Evolutionary conservation across 345 rosid species (phyloP), one percentile per base, ranked within the genome.

Genomic region (Murraya koenigii): DNA sequence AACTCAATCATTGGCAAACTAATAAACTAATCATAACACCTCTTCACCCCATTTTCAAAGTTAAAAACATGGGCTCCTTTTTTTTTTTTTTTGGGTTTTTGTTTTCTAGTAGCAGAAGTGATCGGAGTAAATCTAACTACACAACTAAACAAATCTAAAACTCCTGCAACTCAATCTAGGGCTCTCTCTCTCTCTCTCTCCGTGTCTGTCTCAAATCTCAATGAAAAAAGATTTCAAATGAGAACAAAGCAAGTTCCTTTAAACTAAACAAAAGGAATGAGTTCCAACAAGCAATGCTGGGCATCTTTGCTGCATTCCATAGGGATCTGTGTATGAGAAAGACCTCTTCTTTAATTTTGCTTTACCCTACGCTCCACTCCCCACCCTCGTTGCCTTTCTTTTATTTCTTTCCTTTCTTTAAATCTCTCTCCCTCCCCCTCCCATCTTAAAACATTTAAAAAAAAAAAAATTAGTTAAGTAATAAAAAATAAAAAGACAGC

Each of bases 321-420:
- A 75, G 97, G 98, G 98, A 95, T 95, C 98, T 89, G 98, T 85
- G 95, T 82, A 68, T 87, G 94, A 89, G 95, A 91, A 93, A 90
- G 94, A 89, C 95, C 80, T 85, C 87, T 85, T 81, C 89, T 88
- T 88, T 70, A 70, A 30, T 79, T 65, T 84, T 84, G 71, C 80
- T 84, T 84, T 83, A 83, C 81, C 80, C 84, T 83, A 79, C 77
- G 56, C 82, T 77, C 78, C 80, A 44, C 39, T 63, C 17, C 67
- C 58, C 70, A 28, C 63, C 54, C 26, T 25, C 9, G 62, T 19
- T 14, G 56, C 35, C 38, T 54, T 20, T 49, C 66, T 66, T 81
- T 61, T 60, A 7, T 49, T 75, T 66, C 22, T 30, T 62, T 25
- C 30, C 68, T 75, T 62, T 60, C 26, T 47, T 75, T 62, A 63